Percentiles rank a stretch among this genome's conserved stretches.
phyloP scores from a whole-genome alignment of 129 eudicot genomes.

The Apium graveolens region DNA sequence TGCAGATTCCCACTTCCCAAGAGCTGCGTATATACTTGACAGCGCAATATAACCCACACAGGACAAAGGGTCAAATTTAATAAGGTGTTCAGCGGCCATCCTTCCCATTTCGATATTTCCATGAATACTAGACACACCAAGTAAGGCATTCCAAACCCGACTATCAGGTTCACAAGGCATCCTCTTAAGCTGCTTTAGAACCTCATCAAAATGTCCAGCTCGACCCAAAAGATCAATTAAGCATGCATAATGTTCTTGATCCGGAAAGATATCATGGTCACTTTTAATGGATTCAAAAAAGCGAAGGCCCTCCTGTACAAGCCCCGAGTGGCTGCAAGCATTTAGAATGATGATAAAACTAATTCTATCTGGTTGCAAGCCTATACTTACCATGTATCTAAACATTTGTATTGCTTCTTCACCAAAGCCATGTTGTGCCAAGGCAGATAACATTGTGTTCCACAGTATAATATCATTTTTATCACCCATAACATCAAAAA shows the following conservation, averaged over 20 bases:
- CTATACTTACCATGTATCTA: slow-evolving; percentile 41
- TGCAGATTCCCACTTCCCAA: slow-evolving; percentile 61
- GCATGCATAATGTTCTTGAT: slow-evolving; percentile 82
- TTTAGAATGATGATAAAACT: slow-evolving; percentile 54
- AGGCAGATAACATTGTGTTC: slow-evolving; percentile 78
- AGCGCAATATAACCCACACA: slow-evolving; percentile 55
- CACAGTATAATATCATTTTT: slow-evolving; percentile 45
- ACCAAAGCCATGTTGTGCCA: slow-evolving; percentile 78
- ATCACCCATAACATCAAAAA: slow-evolving; percentile 29
- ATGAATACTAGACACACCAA: slow-evolving; percentile 63
- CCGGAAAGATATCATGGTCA: slow-evolving; percentile 34
- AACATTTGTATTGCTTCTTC: slow-evolving; percentile 34
- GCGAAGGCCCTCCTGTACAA: slow-evolving; percentile 43
- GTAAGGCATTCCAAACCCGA: slow-evolving; percentile 59
- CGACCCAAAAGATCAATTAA: slow-evolving; percentile 71
- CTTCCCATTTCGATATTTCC: slow-evolving; percentile 56
- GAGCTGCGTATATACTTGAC: slow-evolving; percentile 54
- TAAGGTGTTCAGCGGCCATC: slow-evolving; percentile 41
- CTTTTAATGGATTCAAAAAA: slow-evolving; percentile 33
- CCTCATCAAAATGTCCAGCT: slow-evolving; percentile 55
- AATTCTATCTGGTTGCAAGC: slow-evolving; percentile 47
- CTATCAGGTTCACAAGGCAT: slow-evolving; percentile 47
- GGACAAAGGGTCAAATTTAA: slow-evolving; percentile 53
- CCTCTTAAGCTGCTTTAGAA: slow-evolving; percentile 35
- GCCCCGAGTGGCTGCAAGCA: slow-evolving; percentile 80